These are phyloP conservation scores for Irpex sp. DNA, from an alignment of 1,284 basidiomycete genomes.

Conservation along the genomic window DNA sequence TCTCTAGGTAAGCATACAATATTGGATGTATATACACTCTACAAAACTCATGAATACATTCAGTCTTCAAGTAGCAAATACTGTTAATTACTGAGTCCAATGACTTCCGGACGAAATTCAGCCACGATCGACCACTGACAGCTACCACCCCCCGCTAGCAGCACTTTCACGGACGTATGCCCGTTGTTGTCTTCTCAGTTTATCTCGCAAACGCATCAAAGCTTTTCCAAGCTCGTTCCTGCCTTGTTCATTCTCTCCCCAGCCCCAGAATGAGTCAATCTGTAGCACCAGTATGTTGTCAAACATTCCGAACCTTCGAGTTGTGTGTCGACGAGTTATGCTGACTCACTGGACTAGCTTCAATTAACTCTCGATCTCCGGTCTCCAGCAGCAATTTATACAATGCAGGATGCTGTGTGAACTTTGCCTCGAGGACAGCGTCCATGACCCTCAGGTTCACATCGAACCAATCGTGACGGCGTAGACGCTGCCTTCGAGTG, in stretches of 20 bases:
- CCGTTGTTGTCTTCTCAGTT: not conserved
- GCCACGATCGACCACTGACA: not conserved
- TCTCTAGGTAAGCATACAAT: no score
- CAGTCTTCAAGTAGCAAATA: no score
- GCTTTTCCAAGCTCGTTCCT: slow-evolving; percentile 72
- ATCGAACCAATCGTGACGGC: slow-evolving; percentile 22
- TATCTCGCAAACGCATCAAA: slow-evolving; percentile 48
- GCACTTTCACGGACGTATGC: not conserved
- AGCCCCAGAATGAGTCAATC: slow-evolving; percentile 63
- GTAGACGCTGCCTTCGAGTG: slow-evolving; percentile 8
- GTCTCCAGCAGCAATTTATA: slow-evolving; percentile 21
- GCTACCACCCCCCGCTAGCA: not conserved
- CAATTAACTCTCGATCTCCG: slow-evolving; percentile 23
- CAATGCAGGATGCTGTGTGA: slow-evolving; percentile 24
- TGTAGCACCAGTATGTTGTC: not conserved
- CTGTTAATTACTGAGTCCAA: no score
- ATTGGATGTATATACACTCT: no score
- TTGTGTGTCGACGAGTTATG: not conserved
- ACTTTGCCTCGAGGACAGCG: slow-evolving; percentile 23
- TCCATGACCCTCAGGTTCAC: slow-evolving; percentile 26
- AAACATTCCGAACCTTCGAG: not conserved
- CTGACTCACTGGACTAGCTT: slow-evolving; percentile 19
- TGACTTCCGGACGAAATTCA: no score
- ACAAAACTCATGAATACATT: no score
- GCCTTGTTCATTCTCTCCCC: slow-evolving; percentile 55